Evolutionary conservation across 2,329 filamentous ascomycete genomes (phyloP), one percentile per base, ranked within the genome.

Genomic region (Penicillium olsonii): DNA sequence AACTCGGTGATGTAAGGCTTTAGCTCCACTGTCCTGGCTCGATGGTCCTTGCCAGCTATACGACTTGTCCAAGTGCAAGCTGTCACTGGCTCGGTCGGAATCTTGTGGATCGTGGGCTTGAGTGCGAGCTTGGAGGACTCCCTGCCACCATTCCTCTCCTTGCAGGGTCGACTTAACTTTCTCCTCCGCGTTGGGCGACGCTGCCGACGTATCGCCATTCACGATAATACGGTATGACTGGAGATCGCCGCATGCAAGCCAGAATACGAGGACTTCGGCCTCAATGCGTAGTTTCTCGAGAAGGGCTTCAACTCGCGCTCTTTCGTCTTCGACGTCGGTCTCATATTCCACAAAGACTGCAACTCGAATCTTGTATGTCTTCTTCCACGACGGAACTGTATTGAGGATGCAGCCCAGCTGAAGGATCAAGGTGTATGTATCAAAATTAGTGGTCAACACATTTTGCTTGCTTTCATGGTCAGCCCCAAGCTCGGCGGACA

Each of bases 321-420:
- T 77, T 68, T 95, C 90, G 68, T 95, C 88, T 33, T 87, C 83
- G 0, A 95, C 85, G 58, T 95, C 90, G 20, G 78, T 84, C 65
- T 94, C 89, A 59, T 95, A 95, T 64, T 95, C 90, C 17, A 95
- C 90, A 67, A 95, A 95, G 0, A 95, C 90, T 45, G 87, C 83
- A 4, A 95, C 87, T 33, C 90, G 84, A 7, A 95, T 71, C 34
- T 76, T 79, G 66, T 88, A 94, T 0, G 79, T 80, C 44, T 82
- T 83, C 61, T 87, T 88, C 89, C 90, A 95, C 0, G 86, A 84
- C 2, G 87, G 86, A 0, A 94, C 89, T 1, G 88, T 94, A 55
- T 87, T 83, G 1, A 95, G 71, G 50, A 95, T 95, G 60, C 89
- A 92, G 0, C 91, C 90, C 9, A 95, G 78, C 60, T 95, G 90